Evolutionary conservation across 179 eudicot species (phyloP), one percentile per base, ranked within the genome.

Genomic region (Patellifolia procumbens): DNA sequence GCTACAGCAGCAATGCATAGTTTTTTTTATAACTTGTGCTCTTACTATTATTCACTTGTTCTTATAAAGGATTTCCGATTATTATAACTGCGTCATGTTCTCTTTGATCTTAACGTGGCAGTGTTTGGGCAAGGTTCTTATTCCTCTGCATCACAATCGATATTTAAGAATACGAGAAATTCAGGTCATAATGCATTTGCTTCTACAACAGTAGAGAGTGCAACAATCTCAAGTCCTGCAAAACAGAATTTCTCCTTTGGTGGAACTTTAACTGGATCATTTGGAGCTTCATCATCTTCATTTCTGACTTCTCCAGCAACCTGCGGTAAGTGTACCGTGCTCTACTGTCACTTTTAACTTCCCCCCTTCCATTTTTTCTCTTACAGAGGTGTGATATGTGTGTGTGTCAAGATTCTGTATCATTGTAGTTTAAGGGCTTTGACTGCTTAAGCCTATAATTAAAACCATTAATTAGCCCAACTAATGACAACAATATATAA

Each of bases 91-190:
- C 34, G 22, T 10, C 5, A 52, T 11, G 19, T 58, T 28, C 20
- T 45, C 43, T 67, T 42, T 43, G 1, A 43, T 32, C 1, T 46
- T 24, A 31, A 11, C 34, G 7, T 52, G 29, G 9, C 76, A 63
- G 81, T n/a, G 34, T 78, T 78, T 72, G 64, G 56, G 49, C 72
- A 78, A 37, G 46, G 76, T 31, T 15, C 80, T 61, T 17, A 62
- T 22, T 59, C 46, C 46, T 35, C 37, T 58, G 79, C 74, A 24
- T 76, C 48, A 49, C 39, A 37, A 69, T 77, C 79, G 28, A 7
- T 53, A 7, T 24, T 39, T 15, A 42, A 58, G 22, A 45, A 15
- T 43, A 73, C 29, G 3, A 20, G 26, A 29, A 45, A 29, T 19
- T 4, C 56, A 46, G 62, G n/a, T 74, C 15, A 32, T 45, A 74